Evolutionary conservation across 78 protist species (phyloP), one percentile per base, ranked within the genome.

Genomic region (Mastigamoeba balamuthi): DNA sequence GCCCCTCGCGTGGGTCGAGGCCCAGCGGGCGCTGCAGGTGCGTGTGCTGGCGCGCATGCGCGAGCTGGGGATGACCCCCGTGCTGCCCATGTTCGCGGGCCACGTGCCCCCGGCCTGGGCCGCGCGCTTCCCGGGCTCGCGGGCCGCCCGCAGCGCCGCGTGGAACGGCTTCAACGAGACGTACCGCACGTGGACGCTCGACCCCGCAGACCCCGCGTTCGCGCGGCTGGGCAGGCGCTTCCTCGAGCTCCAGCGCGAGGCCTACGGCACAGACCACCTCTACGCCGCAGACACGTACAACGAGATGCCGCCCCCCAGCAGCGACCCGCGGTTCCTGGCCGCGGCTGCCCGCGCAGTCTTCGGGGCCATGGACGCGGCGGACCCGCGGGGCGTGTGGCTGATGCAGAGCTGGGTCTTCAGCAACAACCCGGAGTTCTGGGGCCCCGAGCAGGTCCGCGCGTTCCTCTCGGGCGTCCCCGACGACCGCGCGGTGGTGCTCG

Each of bases 341-440:
- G 17, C 17, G 33, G 58, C 58, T 17, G 17, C 58, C 17, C 17
- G 17, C 58, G 17, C 17, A 17, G 58, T 48, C 33, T 48, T 25
- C 17, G 4, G 3, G 38, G 3, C 82, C 40, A 69, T 83, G 38
- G 6, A 3, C 36, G 85, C 29, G 1, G 69, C 77, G 4, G 87
- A 83, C 40, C 78, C 87, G 28, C 28, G 6, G 67, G 87, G 58
- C 33, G 6, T 83, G 10, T 83, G 87, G 87, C 76, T 83, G 52
- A 83, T 83, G 87, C 87, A 83, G 38, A 82, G 85, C 1, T 83
- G 87, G 87, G 35, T 83, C 25, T 83, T 83, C 17, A 6, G 25
- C 40, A 1, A 33, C 42, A 17, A 48, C 33, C 17, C 17, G 17
- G 17, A 25, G 33, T 48, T 48, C 17, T 48, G 58, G 58, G 17